Evolutionary conservation across 495 filamentous ascomycete genomes (phyloP).

Genomic region (Penicillium maclennaniae): DNA sequence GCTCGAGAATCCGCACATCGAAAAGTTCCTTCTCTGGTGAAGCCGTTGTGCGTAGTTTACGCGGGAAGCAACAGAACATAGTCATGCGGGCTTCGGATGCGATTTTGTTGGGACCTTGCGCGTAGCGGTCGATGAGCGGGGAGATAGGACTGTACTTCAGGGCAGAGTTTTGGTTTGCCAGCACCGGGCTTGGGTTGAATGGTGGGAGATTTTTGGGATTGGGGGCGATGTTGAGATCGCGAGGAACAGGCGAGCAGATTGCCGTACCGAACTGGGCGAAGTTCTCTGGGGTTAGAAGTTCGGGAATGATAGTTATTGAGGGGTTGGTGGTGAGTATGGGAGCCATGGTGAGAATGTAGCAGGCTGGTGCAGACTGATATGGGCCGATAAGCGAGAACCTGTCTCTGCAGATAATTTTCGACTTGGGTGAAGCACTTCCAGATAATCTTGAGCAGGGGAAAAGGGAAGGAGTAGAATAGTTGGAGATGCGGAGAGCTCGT

Average conservation of each 20-base stretch:
- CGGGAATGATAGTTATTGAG: slow-evolving; percentile 39
- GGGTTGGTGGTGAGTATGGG: slow-evolving; percentile 34
- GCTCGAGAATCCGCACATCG: slow-evolving; percentile 73
- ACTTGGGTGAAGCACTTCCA: too few species aligned
- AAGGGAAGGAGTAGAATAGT: neutral
- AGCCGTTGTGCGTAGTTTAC: slow-evolving; percentile 39
- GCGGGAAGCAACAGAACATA: slow-evolving; percentile 85
- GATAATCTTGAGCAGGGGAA: neutral
- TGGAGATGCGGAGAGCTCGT: neutral
- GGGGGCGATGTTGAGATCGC: slow-evolving; percentile 45
- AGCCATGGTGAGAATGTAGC: slow-evolving; percentile 13
- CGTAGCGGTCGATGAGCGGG: slow-evolving; percentile 63
- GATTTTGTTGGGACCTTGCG: slow-evolving; percentile 52
- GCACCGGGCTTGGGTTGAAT: slow-evolving; percentile 33
- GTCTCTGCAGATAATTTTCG: neutral
- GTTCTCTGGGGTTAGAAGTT: slow-evolving; percentile 57
- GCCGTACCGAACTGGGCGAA: slow-evolving; percentile 85
- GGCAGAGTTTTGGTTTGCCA: slow-evolving; percentile 83
- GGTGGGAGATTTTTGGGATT: slow-evolving; percentile 39
- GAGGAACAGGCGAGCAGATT: slow-evolving; percentile 64
- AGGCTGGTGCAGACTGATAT: neutral
- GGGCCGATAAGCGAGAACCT: neutral
- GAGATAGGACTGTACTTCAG: slow-evolving; percentile 81
- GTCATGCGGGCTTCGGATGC: slow-evolving; percentile 65
- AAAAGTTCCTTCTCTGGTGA: slow-evolving; percentile 44